Base-by-base conservation (phyloP, 2,329 filamentous ascomycete species). In the Fusarium circinatum region DNA sequence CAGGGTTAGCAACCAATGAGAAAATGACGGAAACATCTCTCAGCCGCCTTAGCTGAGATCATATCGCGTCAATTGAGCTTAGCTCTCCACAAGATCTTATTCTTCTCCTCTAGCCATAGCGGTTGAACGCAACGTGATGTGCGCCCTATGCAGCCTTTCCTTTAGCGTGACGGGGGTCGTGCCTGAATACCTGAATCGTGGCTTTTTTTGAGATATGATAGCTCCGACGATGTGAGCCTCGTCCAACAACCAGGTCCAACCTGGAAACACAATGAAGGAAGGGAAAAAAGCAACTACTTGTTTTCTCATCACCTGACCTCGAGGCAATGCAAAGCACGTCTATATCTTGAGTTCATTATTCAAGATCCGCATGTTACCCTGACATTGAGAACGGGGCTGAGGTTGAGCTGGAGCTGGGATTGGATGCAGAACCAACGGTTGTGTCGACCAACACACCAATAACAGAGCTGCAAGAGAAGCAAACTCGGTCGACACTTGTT, bases 191-290 rank as follows among this genome's bases (percentile, higher is more conserved):
- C 42, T 18, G 30, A 55, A 62, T 68, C 44, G 65, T 69, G 73
- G 65, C 73, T 68, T 71, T 74, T 32, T 36, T 52, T 36, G 74
- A 76, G 58, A 73, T 76, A 57, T 78, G 75, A 77, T 65, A 74
- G 65, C 38, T 36, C 47, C 45, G 45, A 45, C 22, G 49, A 34
- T 48, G 57, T 17, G 61, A 24, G 42, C 41, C 26, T 38, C 49
- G 48, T 63, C 70, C 42, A 64, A 63, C 54, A 45, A 41, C 18
- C 34, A 38, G 28, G 38, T 26, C 44, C 47, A 18, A 9, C 32
- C 17, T 22, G 28, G 39, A 18, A 39, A 36, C 18, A 41, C 6
- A 39, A 49, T 10, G 20, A 45, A 32, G 14, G 10, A 34, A 34
- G 28, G 28, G 28, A 51, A 45, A 49, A 49, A 22, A 49, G 45